Evolutionary conservation across 306 rosid genomes (phyloP).

Genomic region (Erythrophleum fordii): DNA sequence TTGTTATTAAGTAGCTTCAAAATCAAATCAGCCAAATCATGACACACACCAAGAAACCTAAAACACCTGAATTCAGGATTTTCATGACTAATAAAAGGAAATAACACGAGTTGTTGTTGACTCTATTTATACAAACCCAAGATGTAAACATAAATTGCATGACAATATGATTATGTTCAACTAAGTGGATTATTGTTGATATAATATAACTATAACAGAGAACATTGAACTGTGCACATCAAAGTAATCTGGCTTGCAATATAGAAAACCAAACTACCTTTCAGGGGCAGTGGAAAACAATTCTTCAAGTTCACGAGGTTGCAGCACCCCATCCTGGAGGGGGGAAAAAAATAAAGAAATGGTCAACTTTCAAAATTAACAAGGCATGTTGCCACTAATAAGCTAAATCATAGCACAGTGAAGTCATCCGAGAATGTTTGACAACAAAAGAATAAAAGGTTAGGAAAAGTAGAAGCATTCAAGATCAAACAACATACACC

Average conservation of each 20-base stretch:
- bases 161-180: neutral
- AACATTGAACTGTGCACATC: constrained; percentile 2
- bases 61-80: too few species aligned
- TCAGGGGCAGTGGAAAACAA: constrained; percentile 96
- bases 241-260: too few species aligned
- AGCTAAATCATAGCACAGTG: neutral
- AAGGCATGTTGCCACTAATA: neutral
- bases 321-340: constrained; percentile 79
- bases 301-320: constrained; percentile 87
- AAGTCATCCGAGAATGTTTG: constrained; percentile 7
- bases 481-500: constrained; percentile 59
- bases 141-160: neutral
- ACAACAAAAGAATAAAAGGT: constrained; percentile 7
- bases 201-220: neutral
- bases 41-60: neutral
- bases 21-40: neutral
- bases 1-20: neutral
- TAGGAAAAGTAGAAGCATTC: constrained; percentile 23
- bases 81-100: neutral
- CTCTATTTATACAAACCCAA: neutral
- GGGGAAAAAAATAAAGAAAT: constrained; percentile 33
- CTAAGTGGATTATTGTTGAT: neutral
- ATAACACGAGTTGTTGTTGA: neutral
- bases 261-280: constrained; percentile 60
- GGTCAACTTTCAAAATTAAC: constrained; percentile 25